Evolutionary conservation across 2,329 filamentous ascomycete species (phyloP), one percentile per base, ranked within the genome.

Genomic region (Aspergillus sp.): DNA sequence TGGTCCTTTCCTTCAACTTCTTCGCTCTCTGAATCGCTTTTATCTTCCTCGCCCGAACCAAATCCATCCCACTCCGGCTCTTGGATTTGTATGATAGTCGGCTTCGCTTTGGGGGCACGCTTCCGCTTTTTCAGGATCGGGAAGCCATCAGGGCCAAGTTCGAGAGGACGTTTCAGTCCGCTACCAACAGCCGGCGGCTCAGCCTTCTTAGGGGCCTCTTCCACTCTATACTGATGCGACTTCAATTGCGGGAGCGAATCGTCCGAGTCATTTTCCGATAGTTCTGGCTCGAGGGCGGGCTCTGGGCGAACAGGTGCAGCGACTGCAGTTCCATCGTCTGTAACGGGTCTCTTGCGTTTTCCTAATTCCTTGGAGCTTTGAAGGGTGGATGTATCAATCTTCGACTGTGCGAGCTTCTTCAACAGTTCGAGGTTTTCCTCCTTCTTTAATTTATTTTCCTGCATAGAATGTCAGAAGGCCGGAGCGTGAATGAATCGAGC

Each of bases 381-480:
- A 56, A 96, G 87, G 17, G 91, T 76, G 56, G 83, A 89, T 1
- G 90, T 96, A 68, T 97, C 92, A 60, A 94, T 83, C 65, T 88
- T 91, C 50, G 84, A 81, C 55, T 84, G 80, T 16, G 89, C 89
- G 21, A 99, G 80, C 68, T 94, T 92, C 67, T 89, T 88, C 62
- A 97, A 80, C 25, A 99, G 77, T 52, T 86, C 88, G 23, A 89
- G 80, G 64, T 90, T 96, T 71, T 97, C 93, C 67, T 99, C 94
- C 71, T 96, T 97, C 71, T 87, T 89, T 43, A 99, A 78, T 79
- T 99, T 99, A 53, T 83, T 94, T 64, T 97, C 92, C 80, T 82
- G 63, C 25, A 40, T 7, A 40, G 16, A 17, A n/a, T 38, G 55
- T 66, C 54, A 69, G 58, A 54, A 38, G 43, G 20, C 11, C 17